Base-by-base conservation (phyloP, 257 asterid species). In the Solanum paucissectum region DNA sequence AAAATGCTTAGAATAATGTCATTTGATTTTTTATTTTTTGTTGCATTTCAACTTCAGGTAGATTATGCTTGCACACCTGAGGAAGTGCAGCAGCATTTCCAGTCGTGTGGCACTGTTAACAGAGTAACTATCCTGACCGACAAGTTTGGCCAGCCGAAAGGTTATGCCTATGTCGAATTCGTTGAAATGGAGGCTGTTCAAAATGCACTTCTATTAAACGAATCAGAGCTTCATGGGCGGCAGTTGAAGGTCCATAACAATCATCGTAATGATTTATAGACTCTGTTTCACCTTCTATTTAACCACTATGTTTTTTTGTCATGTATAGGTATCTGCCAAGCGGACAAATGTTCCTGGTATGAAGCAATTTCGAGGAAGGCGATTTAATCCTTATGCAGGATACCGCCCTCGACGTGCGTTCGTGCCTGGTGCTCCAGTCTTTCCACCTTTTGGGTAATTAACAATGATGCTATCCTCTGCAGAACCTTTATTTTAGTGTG, bases 331-430 rank as follows among this genome's bases (percentile, higher is more conserved):
- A 29, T 89, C 92, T 40, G 93, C 92, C 64, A 93, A 93, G 89
- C 90, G 94, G 85, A 94, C 96, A 34, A 94, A 94, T 86, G 69
- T 94, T 87, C 96, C 95, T 44, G 95, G 96, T 64, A 85, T 93
- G 95, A 94, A 83, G 88, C 96, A 89, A 79, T 87, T 73, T 42
- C 91, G 94, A 20, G 93, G 92, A 76, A 92, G 96, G 90, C 92
- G 92, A 13, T 87, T 90, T 36, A 89, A 88, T 66, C 92, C 92
- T 6, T 90, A 92, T 86, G 73, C 83, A 69, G 94, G 93, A 76
- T 87, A 74, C 60, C 89, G 89, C 69, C 58, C 90, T 5, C 86
- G 92, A 75, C 89, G 91, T 88, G 89, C 91, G 33, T 92, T 87
- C 58, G 87, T 89, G 89, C 87, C 92, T 86, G 91, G 90, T 74